Percentiles rank a stretch among this genome's conserved stretches.
Evolutionary conservation across 441 rosid genomes (phyloP).

Genomic region (Euphorbia celastroides): DNA sequence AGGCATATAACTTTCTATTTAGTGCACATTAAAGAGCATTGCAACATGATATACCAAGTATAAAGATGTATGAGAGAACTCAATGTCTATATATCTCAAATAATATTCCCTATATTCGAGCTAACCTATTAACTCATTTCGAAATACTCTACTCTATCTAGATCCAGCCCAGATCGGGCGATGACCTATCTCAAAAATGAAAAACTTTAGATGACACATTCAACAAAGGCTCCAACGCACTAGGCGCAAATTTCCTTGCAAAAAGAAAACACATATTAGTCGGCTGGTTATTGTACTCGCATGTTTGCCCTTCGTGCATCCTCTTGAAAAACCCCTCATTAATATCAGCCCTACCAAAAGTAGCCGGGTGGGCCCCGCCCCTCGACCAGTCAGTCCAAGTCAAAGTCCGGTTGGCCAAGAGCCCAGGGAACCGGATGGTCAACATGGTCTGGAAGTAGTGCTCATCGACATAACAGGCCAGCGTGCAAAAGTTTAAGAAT

Average conservation of each 20-base stretch:
- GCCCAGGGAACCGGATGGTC: conserved; percentile 45
- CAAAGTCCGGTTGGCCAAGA: conserved; percentile 64
- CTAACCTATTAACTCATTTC: conserved; percentile 7
- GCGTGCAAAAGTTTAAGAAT: conserved; percentile 65
- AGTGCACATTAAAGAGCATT: no score
- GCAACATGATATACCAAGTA: neutral
- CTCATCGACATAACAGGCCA: conserved; percentile 82
- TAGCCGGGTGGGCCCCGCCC: conserved; percentile 92
- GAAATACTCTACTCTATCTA: conserved; percentile 2
- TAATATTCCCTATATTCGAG: conserved; percentile 1
- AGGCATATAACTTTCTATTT: no score
- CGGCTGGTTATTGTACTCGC: conserved; percentile 50
- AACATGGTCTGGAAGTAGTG: conserved; percentile 93
- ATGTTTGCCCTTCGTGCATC: conserved; percentile 32
- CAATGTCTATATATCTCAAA: conserved; percentile 15
- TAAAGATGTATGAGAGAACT: conserved; percentile 4
- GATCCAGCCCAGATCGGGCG: neutral
- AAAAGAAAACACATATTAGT: conserved; percentile 53
- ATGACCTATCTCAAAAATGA: conserved; percentile 30
- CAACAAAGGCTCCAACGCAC: conserved; percentile 61
- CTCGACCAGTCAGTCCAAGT: conserved; percentile 99
- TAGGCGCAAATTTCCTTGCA: conserved; percentile 81
- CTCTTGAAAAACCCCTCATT: conserved; percentile 54
- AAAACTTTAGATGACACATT: conserved; percentile 41
- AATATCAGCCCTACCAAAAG: conserved; percentile 65